Conservation (phyloP, 768 basidiomycete genomes). For the Cubamyces sp. region DNA sequence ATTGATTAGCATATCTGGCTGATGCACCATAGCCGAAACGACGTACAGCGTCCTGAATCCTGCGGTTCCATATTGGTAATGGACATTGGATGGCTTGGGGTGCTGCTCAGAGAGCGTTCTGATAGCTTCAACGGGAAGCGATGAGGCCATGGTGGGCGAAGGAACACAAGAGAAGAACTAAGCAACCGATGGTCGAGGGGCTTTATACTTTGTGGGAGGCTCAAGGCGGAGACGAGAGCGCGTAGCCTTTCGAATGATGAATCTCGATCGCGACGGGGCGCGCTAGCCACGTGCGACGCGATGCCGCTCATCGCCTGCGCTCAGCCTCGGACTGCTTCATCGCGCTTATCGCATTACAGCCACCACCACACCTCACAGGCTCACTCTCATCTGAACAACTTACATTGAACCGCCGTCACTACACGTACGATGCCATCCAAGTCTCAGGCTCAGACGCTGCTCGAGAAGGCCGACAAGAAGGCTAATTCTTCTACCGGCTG, state of each 20-base stretch:
- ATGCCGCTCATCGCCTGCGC: constrained; percentile 8
- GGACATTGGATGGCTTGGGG: constrained; percentile 69
- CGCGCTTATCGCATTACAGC: background rate
- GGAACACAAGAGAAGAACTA: background rate
- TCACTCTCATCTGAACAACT: background rate
- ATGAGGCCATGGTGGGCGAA: constrained; percentile 30
- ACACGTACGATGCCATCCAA: constrained; percentile 61
- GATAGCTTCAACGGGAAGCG: constrained; percentile 45
- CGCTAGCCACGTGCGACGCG: constrained; percentile 23
- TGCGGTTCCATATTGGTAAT: constrained; percentile 90
- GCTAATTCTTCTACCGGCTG: constrained; percentile 80
- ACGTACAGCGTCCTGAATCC: constrained; percentile 91
- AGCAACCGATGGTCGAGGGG: background rate
- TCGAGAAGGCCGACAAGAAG: constrained; percentile 95
- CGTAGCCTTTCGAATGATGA: constrained; percentile 13
- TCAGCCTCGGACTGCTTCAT: constrained; percentile 8
- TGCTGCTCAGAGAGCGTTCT: constrained; percentile 58
- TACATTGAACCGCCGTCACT: background rate
- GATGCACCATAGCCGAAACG: background rate
- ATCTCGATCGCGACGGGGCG: constrained; percentile 25
- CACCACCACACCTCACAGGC: background rate
- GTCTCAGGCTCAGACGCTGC: constrained; percentile 72
- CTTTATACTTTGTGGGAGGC: constrained; percentile 6
- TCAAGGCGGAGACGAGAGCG: constrained; percentile 9
- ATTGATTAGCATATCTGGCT: constrained; percentile 18